Evolutionary conservation across 257 asterid genomes (phyloP).

Genomic region (Paulownia fortunei): DNA sequence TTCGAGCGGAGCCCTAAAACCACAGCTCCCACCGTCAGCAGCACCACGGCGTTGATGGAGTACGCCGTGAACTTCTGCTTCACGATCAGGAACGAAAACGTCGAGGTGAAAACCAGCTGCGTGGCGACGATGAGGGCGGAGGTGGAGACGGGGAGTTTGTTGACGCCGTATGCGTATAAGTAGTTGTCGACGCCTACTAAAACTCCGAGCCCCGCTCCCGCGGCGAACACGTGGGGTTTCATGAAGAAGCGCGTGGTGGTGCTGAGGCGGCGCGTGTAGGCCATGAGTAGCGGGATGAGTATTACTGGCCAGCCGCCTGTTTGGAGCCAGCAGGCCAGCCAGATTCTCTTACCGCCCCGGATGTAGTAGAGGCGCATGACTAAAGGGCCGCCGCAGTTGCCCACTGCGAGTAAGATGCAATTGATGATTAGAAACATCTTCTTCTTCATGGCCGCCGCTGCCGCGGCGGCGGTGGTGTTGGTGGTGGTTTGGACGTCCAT

Average conservation of each 20-base stretch:
- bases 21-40: conserved; percentile 52
- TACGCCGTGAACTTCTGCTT: conserved; percentile 50
- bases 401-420: conserved; percentile 36
- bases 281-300: conserved; percentile 37
- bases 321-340: conserved; percentile 44
- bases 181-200: conserved; percentile 44
- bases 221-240: conserved; percentile 28
- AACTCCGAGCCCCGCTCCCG: conserved; percentile 35
- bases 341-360: conserved; percentile 45
- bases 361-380: conserved; percentile 50
- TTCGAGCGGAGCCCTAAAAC: conserved; percentile 47
- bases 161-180: conserved; percentile 44
- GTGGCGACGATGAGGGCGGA: conserved; percentile 43
- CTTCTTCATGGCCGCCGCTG: too few relatives aligned
- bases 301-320: conserved; percentile 42
- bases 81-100: conserved; percentile 42
- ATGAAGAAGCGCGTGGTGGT: conserved; percentile 2
- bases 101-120: conserved; percentile 56
- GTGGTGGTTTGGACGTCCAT: conserved; percentile 24
- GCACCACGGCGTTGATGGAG: conserved; percentile 46
- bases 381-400: conserved; percentile 47
- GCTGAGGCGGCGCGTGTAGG: conserved; percentile 43
- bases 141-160: conserved; percentile 51
- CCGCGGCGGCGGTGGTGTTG: background rate
- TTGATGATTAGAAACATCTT: conserved; percentile 20